phyloP scores from a whole-genome alignment of 169 alveolate genomes.

The Plasmodium vivax region DNA sequence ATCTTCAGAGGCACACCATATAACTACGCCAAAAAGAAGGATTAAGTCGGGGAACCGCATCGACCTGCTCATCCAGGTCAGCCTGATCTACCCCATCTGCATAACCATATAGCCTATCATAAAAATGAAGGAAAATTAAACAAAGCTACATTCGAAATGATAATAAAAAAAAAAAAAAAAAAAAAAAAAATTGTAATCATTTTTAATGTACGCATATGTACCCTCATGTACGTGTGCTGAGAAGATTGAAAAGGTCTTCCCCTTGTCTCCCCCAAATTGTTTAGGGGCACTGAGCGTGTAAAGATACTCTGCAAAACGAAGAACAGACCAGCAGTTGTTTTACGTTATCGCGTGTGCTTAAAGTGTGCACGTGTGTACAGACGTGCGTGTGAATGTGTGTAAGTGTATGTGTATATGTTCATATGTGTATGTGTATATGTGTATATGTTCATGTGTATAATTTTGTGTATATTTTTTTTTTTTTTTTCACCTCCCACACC shows the following conservation, averaged over 20 bases:
- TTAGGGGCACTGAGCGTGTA: neutral
- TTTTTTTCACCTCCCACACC: neutral
- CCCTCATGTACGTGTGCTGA: neutral
- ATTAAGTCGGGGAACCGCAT: neutral
- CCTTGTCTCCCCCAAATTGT: neutral
- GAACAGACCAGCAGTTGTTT: neutral
- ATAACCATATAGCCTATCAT: neutral
- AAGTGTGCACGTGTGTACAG: neutral
- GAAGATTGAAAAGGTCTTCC: neutral
- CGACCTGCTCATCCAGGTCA: neutral
- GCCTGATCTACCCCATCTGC: neutral
- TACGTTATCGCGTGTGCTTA: neutral
- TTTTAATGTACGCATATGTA: slow-evolving; percentile 1
- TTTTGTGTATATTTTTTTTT: no score
- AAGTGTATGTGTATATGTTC: neutral
- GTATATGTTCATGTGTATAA: no score
- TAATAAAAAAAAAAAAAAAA: neutral
- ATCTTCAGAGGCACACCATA: neutral
- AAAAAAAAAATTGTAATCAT: neutral
- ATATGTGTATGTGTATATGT: neutral
- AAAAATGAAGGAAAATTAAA: neutral
- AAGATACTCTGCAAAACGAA: neutral
- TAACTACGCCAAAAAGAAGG: neutral
- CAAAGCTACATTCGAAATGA: neutral
- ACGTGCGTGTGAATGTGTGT: neutral